phyloP scores from a whole-genome alignment of 1,284 basidiomycete species.

The Trametes sp. region DNA sequence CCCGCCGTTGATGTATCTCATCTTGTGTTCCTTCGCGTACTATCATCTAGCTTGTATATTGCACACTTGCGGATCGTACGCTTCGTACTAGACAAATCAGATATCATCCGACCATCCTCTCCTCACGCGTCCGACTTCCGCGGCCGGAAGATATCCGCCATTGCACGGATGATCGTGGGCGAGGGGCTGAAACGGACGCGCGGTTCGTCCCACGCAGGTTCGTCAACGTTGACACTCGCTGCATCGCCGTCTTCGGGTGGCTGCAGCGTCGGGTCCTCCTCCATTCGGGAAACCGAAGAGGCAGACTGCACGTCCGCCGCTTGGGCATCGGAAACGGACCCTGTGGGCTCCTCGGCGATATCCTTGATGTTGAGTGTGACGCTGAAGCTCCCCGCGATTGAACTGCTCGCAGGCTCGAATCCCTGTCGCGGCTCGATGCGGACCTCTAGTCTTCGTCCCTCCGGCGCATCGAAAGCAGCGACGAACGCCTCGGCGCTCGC shows the following conservation, averaged over 20 bases:
- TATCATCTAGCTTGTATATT: too few species aligned
- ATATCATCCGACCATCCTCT: too few species aligned
- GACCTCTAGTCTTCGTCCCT: not conserved
- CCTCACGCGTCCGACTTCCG: too few species aligned
- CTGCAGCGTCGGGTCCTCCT: not conserved
- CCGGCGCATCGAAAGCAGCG: not conserved
- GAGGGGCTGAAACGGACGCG: too few species aligned
- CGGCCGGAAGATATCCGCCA: too few species aligned
- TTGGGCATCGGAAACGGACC: not conserved
- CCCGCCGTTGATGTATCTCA: too few species aligned
- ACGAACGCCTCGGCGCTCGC: conserved; percentile 1
- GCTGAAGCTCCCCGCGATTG: not conserved
- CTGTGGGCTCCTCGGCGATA: not conserved
- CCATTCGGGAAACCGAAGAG: not conserved
- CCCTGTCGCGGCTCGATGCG: not conserved
- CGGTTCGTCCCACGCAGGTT: too few species aligned
- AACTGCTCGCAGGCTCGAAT: not conserved
- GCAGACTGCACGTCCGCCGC: not conserved
- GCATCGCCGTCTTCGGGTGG: not conserved
- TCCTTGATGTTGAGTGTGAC: not conserved
- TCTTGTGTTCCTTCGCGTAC: too few species aligned
- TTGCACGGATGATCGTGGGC: too few species aligned
- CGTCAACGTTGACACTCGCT: not conserved
- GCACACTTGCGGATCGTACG: too few species aligned
- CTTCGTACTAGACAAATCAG: too few species aligned